Evolutionary conservation across 441 rosid species (phyloP).

Genomic region (Adansonia grandidieri): DNA sequence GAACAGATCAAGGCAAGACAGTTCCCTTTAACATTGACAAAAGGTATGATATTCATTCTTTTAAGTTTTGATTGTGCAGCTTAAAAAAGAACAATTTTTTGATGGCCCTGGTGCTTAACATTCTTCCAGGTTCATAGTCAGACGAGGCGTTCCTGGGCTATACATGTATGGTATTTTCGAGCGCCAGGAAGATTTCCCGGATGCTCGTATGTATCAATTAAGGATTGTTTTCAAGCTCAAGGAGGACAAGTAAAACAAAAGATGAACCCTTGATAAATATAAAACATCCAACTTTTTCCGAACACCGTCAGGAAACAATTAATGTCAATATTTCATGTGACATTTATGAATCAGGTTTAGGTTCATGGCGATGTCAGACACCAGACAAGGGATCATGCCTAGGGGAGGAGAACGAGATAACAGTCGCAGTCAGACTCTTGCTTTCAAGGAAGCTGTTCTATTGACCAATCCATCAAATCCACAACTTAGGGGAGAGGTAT

Average conservation of each 20-base stretch:
- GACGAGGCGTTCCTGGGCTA: slow-evolving; percentile 57
- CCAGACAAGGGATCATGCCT: slow-evolving; percentile 46
- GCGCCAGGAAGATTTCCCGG: slow-evolving; percentile 64
- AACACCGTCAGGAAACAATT: neutral
- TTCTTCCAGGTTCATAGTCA: slow-evolving; percentile 55
- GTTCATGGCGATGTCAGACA: slow-evolving; percentile 50
- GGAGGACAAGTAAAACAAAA: slow-evolving; percentile 38
- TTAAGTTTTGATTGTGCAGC: neutral
- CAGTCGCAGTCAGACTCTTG: slow-evolving; percentile 31
- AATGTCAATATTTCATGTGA: neutral
- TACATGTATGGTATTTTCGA: slow-evolving; percentile 69
- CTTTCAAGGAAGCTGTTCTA: slow-evolving; percentile 69
- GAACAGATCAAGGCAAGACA: slow-evolving; percentile 28
- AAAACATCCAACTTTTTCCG: neutral
- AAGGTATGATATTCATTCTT: slow-evolving; percentile 40
- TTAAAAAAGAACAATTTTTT: neutral
- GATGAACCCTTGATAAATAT: neutral
- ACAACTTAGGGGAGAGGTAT: slow-evolving; percentile 53
- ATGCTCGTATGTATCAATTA: slow-evolving; percentile 67
- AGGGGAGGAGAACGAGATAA: slow-evolving; percentile 30
- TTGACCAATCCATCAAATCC: slow-evolving; percentile 62
- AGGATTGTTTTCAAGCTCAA: slow-evolving; percentile 74
- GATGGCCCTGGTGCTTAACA: neutral
- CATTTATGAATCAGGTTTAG: slow-evolving; percentile 35
- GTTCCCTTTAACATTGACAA: slow-evolving; percentile 75